Conservation (phyloP, 192 early-diverging fungal genomes). For the Rhizoclosmatium sp. region DNA sequence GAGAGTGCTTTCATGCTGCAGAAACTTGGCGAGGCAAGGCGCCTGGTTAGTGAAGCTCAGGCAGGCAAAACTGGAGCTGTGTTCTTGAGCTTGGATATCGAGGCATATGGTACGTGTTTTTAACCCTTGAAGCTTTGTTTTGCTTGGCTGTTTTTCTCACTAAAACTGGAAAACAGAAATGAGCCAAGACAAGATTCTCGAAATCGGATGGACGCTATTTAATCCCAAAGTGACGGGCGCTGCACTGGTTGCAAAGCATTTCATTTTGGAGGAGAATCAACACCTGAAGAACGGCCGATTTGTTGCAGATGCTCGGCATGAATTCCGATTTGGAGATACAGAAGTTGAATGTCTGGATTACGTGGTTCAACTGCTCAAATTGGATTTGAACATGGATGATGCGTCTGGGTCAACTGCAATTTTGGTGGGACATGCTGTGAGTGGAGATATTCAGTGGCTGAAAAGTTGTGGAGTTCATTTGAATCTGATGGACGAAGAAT, state of each 20-base stretch:
- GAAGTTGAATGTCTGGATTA: conserved; percentile 34
- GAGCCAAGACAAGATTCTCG: conserved; percentile 27
- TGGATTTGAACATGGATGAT: conserved; percentile 25
- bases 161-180: neutral
- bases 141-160: neutral
- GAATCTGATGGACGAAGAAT: neutral
- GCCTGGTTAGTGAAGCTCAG: neutral
- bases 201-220: conserved; percentile 33
- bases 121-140: neutral
- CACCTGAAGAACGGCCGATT: conserved; percentile 14
- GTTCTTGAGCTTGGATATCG: conserved; percentile 33
- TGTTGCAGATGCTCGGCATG: conserved; percentile 16
- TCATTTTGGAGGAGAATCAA: conserved; percentile 29
- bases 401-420: neutral
- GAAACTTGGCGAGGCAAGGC: neutral
- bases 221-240: conserved; percentile 17
- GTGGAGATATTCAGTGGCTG: conserved; percentile 28
- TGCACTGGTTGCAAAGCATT: conserved; percentile 28
- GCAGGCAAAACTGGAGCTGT: neutral
- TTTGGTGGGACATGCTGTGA: conserved; percentile 23
- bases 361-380: conserved; percentile 13
- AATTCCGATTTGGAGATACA: conserved; percentile 34
- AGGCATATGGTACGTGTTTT: conserved; percentile 30
- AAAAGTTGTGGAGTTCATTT: conserved; percentile 22
- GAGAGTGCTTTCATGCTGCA: neutral